These are phyloP conservation scores for Pelargonium myrrhifolium DNA, from an alignment of 441 rosid species.

Conservation along the genomic window DNA sequence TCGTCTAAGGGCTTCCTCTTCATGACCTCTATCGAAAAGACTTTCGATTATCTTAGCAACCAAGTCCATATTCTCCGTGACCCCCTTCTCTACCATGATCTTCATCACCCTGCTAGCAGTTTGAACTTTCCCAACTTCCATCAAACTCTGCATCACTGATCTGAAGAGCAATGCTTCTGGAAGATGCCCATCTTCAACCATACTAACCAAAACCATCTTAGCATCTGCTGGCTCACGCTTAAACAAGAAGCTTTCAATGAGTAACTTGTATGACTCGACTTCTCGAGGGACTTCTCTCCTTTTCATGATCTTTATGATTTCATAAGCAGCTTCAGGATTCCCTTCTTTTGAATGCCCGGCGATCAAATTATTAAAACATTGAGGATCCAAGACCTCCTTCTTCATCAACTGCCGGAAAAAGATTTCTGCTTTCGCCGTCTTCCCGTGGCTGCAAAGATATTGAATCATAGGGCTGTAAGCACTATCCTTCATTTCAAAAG, in stretches of 20 bases:
- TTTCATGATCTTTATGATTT: constrained; percentile 76
- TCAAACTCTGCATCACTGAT: constrained; percentile 72
- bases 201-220: constrained; percentile 70
- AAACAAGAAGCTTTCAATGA: constrained; percentile 77
- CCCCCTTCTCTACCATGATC: constrained; percentile 78
- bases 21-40: constrained; percentile 78
- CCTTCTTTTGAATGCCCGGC: constrained; percentile 87
- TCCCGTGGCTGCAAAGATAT: constrained; percentile 63
- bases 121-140: constrained; percentile 82
- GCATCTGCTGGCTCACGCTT: constrained; percentile 95
- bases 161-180: constrained; percentile 64
- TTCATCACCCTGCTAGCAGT: constrained; percentile 89
- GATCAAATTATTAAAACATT: constrained; percentile 70
- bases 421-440: constrained; percentile 68
- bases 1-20: constrained; percentile 88
- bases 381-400: constrained; percentile 64
- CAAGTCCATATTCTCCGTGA: constrained; percentile 71
- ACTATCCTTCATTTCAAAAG: constrained; percentile 55
- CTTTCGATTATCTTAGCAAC: constrained; percentile 70
- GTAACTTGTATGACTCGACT: constrained; percentile 53
- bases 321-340: constrained; percentile 64
- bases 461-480: constrained; percentile 66
- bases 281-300: constrained; percentile 72
- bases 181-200: constrained; percentile 73
- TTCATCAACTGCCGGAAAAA: constrained; percentile 90